Base-by-base conservation (phyloP, 768 basidiomycete species). In the Mycena galericulata region DNA sequence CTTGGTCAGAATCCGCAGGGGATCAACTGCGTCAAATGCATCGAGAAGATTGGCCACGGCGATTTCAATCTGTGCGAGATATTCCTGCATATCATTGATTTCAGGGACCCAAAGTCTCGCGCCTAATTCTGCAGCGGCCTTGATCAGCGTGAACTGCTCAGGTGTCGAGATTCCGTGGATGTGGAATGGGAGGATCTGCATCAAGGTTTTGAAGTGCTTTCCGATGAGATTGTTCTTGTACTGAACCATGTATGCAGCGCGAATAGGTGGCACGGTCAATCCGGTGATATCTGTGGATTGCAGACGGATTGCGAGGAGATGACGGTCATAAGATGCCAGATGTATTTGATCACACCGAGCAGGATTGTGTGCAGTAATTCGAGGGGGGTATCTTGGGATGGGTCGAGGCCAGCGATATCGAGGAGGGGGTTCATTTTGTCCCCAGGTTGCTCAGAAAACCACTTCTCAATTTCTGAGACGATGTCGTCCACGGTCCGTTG, bases 1-100 rank as follows among this genome's bases (percentile, higher is more conserved):
- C 56, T 82, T 81, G 1, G 47, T 38, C 9, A 77, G 62, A 15
- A 83, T 78, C 51, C 78, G 77, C 11, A 75, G 69, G 2, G 76
- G 75, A 56, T 77, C 74, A 1, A 75, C 58, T 4, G 15, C 49
- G 4, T 65, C 63, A 24, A 67, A 75, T 12, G 67, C 34, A 50
- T 78, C 78, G 18, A 56, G 72, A 17, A 75, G 60, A 50, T 75
- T n/a, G 27, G 41, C 34, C 6, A 55, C 41, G 7, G 50, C 34
- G 26, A 55, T 55, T 20, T 54, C 32, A 22, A 55, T 24, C 18
- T 41, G 7, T 12, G 60, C 59, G 32, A 68, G 45, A 56, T 73
- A 73, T 26, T 18, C 17, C 5, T 73, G 59, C 62, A 72, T 53
- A 45, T 75, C 38, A 20, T 67, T 34, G 22, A 75, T 75, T 50